These are phyloP conservation scores for Fusarium udum DNA, from an alignment of 2,329 filamentous ascomycete species.

Conservation along the genomic window DNA sequence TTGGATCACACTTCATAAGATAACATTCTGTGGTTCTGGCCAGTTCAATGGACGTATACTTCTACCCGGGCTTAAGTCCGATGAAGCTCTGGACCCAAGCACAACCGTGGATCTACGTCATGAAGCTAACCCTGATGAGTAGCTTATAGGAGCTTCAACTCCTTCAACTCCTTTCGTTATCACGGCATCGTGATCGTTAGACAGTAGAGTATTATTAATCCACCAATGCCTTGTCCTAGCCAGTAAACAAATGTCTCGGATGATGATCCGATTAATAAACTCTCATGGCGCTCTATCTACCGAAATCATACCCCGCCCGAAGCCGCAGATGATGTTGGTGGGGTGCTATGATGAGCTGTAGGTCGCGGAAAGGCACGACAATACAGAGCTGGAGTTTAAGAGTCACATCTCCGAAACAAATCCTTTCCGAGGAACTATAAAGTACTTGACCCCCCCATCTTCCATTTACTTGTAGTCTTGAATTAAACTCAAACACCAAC, in stretches of 20 bases:
- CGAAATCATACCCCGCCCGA: conserved; percentile 25
- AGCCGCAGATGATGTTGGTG: conserved; percentile 20
- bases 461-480: background rate
- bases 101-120: conserved; percentile 16
- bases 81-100: background rate
- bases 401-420: conserved; percentile 28
- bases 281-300: background rate
- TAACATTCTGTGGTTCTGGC: background rate
- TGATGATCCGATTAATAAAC: background rate
- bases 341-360: conserved; percentile 11
- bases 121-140: conserved; percentile 9
- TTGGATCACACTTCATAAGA: background rate
- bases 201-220: background rate
- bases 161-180: background rate
- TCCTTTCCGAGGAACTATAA: conserved; percentile 10
- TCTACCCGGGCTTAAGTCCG: background rate
- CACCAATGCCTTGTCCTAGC: background rate
- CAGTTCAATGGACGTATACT: background rate
- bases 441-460: background rate
- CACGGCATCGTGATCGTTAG: background rate
- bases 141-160: background rate
- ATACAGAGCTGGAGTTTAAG: conserved; percentile 35
- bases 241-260: conserved; percentile 2
- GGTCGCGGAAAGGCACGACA: conserved; percentile 8
- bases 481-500: background rate